Evolutionary conservation across 371 early-diverging fungal species (phyloP), one percentile per base, ranked within the genome.

Genomic region (Parasitella parasitica): DNA sequence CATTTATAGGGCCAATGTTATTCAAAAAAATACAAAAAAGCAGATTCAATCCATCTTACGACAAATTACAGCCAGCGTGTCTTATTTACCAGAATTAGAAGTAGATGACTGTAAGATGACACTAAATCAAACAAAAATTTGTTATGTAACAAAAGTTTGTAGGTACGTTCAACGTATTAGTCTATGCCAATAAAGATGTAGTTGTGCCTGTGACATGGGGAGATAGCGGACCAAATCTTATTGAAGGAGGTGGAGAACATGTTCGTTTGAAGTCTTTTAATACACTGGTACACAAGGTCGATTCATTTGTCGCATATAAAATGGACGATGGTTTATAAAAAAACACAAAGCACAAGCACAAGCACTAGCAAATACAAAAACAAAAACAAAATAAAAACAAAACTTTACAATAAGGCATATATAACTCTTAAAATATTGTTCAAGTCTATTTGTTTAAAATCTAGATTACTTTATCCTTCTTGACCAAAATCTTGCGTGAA

Each of bases 401-500:
- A 16, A 39, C 20, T 6, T 18, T 41, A 41, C 41, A 18, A 41
- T 20, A 20, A 9, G 41, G 41, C 41, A 41, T 15, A 27, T 48
- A 48, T 27, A 11, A 49, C 27, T 49, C 13, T 27, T 43, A 43
- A 43, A 43, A 43, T 1, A 36, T 9, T 36, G 37, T 36, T 36
- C 15, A 8, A 36, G 37, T 36, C 15, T 36, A 43, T 43, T 12
- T 12, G 22, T 43, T 27, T 12, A 13, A 36, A 36, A 36, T 43
- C 43, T 43, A 43, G 12, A 20, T 22, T 51, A 1, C 22, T 6
- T 56, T 63, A 49, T 30, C 41, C 27, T 49, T 54, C 39, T 53
- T 61, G 62, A 68, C 95, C 95, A 86, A 94, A 94, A 70, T 94
- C 92, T 62, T 84, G 75, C 16, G 98, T 98, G 72, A 96, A 97